These are phyloP conservation scores for Phytophthora cactorum DNA, from an alignment of 352 stramenopile genomes.

Conservation along the genomic window DNA sequence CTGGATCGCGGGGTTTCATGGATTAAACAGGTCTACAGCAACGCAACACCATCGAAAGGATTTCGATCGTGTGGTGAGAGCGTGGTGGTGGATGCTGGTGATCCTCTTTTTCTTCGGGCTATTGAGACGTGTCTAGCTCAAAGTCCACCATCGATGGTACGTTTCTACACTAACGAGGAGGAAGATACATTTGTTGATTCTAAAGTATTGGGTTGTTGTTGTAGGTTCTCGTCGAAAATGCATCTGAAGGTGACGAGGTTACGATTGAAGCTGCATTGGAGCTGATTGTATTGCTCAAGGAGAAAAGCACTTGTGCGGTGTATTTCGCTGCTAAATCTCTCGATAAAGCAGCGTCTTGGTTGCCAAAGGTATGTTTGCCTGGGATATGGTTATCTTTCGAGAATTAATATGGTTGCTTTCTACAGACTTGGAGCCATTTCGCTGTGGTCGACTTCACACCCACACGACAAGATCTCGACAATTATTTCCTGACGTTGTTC, in stretches of 20 bases:
- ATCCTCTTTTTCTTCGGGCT: conserved; percentile 38
- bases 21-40: conserved; percentile 44
- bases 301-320: conserved; percentile 46
- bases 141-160: conserved; percentile 32
- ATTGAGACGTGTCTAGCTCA: conserved; percentile 58
- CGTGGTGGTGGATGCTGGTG: conserved; percentile 52
- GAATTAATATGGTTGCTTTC: background rate
- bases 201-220: background rate
- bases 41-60: conserved; percentile 9
- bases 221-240: conserved; percentile 61
- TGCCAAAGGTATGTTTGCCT: conserved; percentile 43
- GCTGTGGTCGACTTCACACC: conserved; percentile 52
- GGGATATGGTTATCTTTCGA: background rate
- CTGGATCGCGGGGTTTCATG: conserved; percentile 39
- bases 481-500: conserved; percentile 44
- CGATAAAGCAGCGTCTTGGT: conserved; percentile 41
- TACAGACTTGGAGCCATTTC: conserved; percentile 60
- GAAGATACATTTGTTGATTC: background rate
- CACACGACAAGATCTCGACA: conserved; percentile 40
- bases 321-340: conserved; percentile 54
- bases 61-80: conserved; percentile 8
- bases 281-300: conserved; percentile 44
- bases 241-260: conserved; percentile 49
- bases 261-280: conserved; percentile 45
- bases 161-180: background rate